A percentile compares a stretch with the other conserved stretches of the same genome.
Evolutionary conservation across 169 alveolate species (phyloP).

Genomic region (Eimeria mitis): DNA sequence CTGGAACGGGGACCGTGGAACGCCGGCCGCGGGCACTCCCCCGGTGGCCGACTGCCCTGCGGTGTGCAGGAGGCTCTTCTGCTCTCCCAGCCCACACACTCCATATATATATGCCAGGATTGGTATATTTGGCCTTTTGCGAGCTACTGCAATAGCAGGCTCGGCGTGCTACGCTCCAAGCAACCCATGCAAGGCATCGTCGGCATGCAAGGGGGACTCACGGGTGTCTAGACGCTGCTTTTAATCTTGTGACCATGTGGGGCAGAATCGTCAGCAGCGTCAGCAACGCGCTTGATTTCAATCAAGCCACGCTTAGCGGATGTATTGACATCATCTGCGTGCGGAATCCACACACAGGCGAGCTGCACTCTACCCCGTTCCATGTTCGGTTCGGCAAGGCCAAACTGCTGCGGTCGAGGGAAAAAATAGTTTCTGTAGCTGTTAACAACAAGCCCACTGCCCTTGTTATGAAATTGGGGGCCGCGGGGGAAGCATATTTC

Average conservation of each 20-base stretch:
- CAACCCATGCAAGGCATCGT: slow-evolving; percentile 33
- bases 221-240: slow-evolving; percentile 35
- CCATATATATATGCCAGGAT: slow-evolving; percentile 18
- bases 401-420: slow-evolving; percentile 95
- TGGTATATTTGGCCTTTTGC: background rate
- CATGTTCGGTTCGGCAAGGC: slow-evolving; percentile 98
- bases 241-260: slow-evolving; percentile 89
- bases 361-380: slow-evolving; percentile 95
- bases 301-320: slow-evolving; percentile 96
- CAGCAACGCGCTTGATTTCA: slow-evolving; percentile 93
- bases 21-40: slow-evolving; percentile 18
- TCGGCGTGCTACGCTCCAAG: background rate
- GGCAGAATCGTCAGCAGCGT: slow-evolving; percentile 95
- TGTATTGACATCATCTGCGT: slow-evolving; percentile 96
- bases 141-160: slow-evolving; percentile 39
- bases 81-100: slow-evolving; percentile 32
- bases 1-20: slow-evolving; percentile 13
- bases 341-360: slow-evolving; percentile 89
- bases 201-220: slow-evolving; percentile 22
- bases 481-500: slow-evolving; percentile 98
- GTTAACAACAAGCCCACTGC: slow-evolving; percentile 96
- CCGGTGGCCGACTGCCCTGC: slow-evolving; percentile 41
- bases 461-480: slow-evolving; percentile 96
- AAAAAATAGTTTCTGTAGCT: slow-evolving; percentile 92
- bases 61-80: slow-evolving; percentile 46